These are phyloP conservation scores for Solanum medicagineum DNA, from an alignment of 257 asterid species.

Conservation along the genomic window DNA sequence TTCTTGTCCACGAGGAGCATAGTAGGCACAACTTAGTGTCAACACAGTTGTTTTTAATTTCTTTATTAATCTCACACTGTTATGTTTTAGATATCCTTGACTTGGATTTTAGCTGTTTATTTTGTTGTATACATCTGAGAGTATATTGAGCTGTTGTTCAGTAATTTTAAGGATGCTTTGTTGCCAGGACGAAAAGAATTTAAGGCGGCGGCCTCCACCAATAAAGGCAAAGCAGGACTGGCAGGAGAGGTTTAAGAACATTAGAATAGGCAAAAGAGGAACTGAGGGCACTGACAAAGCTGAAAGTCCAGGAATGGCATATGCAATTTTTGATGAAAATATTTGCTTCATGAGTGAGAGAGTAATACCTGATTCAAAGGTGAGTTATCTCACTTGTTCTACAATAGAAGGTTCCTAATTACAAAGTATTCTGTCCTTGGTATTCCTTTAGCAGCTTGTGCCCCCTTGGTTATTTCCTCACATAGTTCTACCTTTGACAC, in stretches of 20 bases:
- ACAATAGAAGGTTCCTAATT: not conserved
- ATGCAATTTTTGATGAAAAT: slow-evolving; percentile 78
- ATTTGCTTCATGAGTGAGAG: slow-evolving; percentile 53
- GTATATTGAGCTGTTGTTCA: not conserved
- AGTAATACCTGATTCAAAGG: slow-evolving; percentile 45
- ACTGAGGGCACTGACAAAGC: slow-evolving; percentile 43
- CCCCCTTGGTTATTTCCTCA: not conserved
- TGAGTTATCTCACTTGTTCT: slow-evolving; percentile 10
- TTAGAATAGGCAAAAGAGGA: slow-evolving; percentile 64
- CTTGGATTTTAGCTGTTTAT: not conserved
- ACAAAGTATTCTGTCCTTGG: not conserved
- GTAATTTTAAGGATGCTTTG: not conserved
- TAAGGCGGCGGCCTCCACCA: slow-evolving; percentile 48
- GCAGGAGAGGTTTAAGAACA: slow-evolving; percentile 69
- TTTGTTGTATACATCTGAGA: not conserved
- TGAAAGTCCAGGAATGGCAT: slow-evolving; percentile 70
- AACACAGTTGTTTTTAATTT: not conserved
- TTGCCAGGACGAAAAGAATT: slow-evolving; percentile 27
- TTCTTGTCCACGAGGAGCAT: not conserved
- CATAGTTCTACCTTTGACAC: not conserved
- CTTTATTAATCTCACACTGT: not conserved
- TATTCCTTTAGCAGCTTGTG: not conserved
- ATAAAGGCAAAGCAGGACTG: slow-evolving; percentile 78
- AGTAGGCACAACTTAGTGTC: not conserved
- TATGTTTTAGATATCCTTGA: slow-evolving; percentile 3